Conservation (phyloP, 2,329 filamentous ascomycete species). For the Epichloe gansuensis region DNA sequence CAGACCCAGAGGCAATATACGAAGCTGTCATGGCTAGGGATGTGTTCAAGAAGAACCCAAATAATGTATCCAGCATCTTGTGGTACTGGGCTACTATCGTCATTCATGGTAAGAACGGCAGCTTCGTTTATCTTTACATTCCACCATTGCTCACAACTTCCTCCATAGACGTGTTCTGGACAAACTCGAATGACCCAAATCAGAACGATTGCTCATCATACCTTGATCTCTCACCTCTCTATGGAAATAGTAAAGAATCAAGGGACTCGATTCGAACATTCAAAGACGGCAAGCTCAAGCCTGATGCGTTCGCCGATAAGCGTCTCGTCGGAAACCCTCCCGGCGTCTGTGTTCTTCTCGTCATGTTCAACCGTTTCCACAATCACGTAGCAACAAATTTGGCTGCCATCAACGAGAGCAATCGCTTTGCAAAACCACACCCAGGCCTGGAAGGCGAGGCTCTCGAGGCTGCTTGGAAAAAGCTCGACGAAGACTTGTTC, state of each 20-base stretch:
- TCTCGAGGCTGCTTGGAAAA: slow-evolving; percentile 43
- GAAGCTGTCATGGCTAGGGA: slow-evolving; percentile 46
- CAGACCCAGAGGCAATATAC: slow-evolving; percentile 52
- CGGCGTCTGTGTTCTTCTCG: slow-evolving; percentile 55
- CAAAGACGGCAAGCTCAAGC: slow-evolving; percentile 58
- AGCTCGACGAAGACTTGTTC: slow-evolving; percentile 67
- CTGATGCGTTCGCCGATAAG: slow-evolving; percentile 60
- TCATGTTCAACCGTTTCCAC: slow-evolving; percentile 79
- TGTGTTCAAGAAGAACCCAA: slow-evolving; percentile 48
- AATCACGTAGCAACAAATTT: slow-evolving; percentile 74
- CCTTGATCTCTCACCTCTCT: slow-evolving; percentile 58
- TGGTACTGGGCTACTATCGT: slow-evolving; percentile 66
- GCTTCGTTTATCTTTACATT: not conserved
- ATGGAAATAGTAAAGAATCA: slow-evolving; percentile 55
- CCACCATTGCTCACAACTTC: not conserved
- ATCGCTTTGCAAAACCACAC: slow-evolving; percentile 58
- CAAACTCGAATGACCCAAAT: slow-evolving; percentile 46
- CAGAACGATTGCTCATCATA: slow-evolving; percentile 59
- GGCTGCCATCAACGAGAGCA: slow-evolving; percentile 74
- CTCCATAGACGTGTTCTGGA: slow-evolving; percentile 52
- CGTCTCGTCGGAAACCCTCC: slow-evolving; percentile 60
- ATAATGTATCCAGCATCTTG: slow-evolving; percentile 59
- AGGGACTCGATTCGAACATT: slow-evolving; percentile 58
- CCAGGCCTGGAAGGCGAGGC: slow-evolving; percentile 36
- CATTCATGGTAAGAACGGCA: slow-evolving; percentile 45